Conservation (phyloP, 2,329 filamentous ascomycete species). For the Nemania sp. region DNA sequence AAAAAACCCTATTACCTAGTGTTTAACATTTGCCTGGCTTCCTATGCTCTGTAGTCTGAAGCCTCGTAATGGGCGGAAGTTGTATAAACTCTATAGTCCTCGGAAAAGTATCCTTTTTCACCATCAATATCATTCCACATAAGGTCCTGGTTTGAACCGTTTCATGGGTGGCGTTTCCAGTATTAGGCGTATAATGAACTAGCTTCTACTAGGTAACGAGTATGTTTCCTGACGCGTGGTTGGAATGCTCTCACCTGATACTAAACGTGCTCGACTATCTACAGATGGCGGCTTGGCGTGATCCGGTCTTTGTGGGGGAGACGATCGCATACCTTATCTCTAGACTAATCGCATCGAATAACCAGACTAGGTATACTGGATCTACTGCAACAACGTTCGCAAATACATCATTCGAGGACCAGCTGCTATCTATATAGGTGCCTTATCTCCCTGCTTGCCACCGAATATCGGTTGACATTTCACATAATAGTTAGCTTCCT, state of each 20-base stretch:
- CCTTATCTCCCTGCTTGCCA: conserved; percentile 10
- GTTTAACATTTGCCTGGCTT: not conserved
- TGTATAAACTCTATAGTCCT: not conserved
- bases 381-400: not conserved
- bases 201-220: not conserved
- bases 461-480: conserved; percentile 18
- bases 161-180: not conserved
- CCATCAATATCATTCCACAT: not conserved
- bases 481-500: not conserved
- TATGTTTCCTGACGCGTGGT: not conserved
- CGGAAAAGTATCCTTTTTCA: not conserved
- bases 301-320: conserved; percentile 17
- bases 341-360: conserved; percentile 16
- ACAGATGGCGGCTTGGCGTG: conserved; percentile 6
- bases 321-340: conserved; percentile 27
- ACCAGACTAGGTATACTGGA: not conserved
- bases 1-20: not conserved
- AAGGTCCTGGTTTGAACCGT: not conserved
- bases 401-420: not conserved
- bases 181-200: not conserved
- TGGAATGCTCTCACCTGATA: not conserved
- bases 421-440: not conserved
- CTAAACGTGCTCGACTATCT: not conserved
- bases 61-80: not conserved
- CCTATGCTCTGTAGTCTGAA: too few relatives aligned